Evolutionary conservation across 1,284 basidiomycete genomes (phyloP).

Genomic region (Boletus semigastroideus): DNA sequence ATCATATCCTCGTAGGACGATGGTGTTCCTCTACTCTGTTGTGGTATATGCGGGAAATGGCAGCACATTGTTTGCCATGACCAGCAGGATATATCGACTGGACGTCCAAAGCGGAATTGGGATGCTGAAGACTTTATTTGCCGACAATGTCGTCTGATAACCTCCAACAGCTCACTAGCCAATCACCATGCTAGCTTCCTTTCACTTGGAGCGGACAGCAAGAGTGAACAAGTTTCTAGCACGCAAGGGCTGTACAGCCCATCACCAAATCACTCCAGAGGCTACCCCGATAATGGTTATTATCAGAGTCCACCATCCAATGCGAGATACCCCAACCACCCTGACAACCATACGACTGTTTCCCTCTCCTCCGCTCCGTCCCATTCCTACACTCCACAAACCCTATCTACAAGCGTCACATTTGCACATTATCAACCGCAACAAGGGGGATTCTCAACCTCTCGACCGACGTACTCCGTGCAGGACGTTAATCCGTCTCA

Average conservation of each 20-base stretch:
- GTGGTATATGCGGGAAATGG: slow-evolving; percentile 79
- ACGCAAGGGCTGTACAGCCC: slow-evolving; percentile 13
- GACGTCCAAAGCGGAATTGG: slow-evolving; percentile 69
- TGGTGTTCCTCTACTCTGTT: slow-evolving; percentile 73
- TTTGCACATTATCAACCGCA: slow-evolving; percentile 37
- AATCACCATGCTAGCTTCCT: slow-evolving; percentile 8
- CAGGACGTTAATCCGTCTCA: slow-evolving; percentile 24
- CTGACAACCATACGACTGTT: slow-evolving; percentile 16
- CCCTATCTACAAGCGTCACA: slow-evolving; percentile 27
- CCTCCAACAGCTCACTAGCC: slow-evolving; percentile 11
- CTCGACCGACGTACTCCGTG: slow-evolving; percentile 31
- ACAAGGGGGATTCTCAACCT: slow-evolving; percentile 36
- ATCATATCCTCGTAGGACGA: slow-evolving; percentile 56
- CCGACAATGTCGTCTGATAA: slow-evolving; percentile 41
- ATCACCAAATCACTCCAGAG: slow-evolving; percentile 16
- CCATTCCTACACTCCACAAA: slow-evolving; percentile 18
- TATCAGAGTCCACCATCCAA: slow-evolving; percentile 16
- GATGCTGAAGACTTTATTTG: slow-evolving; percentile 67
- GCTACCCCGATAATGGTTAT: slow-evolving; percentile 16
- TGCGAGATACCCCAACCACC: slow-evolving; percentile 25
- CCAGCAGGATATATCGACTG: slow-evolving; percentile 53
- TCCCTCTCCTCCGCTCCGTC: slow-evolving; percentile 12
- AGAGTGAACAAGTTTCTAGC: slow-evolving; percentile 11
- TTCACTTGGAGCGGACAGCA: slow-evolving; percentile 8
- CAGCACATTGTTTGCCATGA: slow-evolving; percentile 82